Evolutionary conservation across 108 stramenopile species (phyloP).

Genomic region (Skeletonema tropicum): DNA sequence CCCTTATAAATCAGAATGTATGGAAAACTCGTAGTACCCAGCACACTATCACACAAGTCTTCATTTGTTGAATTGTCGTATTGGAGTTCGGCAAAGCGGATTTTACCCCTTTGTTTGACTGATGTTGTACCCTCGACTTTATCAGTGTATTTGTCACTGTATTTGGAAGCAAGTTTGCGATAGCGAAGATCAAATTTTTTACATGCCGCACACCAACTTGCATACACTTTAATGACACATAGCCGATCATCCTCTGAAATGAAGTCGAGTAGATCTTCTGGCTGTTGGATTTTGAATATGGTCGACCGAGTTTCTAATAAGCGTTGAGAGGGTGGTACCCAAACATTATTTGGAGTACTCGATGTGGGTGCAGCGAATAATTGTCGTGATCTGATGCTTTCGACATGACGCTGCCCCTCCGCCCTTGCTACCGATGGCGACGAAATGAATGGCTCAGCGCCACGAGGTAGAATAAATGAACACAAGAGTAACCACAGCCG

Average conservation of each 20-base stretch:
- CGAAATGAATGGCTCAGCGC: no score
- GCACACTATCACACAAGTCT: background rate
- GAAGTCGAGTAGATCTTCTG: background rate
- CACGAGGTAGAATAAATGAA: no score
- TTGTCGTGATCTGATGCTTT: no score
- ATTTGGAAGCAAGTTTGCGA: slow-evolving; percentile 14
- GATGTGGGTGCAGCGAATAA: no score
- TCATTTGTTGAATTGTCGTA: background rate
- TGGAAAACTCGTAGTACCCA: background rate
- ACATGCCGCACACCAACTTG: slow-evolving; percentile 6
- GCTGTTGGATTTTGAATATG: background rate
- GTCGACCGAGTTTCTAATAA: background rate
- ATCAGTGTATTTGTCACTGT: background rate
- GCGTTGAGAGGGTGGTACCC: background rate
- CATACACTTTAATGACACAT: slow-evolving; percentile 6
- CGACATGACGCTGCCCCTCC: no score
- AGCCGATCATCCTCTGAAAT: slow-evolving; percentile 6
- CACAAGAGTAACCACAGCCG: no score
- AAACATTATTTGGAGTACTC: background rate
- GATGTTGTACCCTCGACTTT: background rate
- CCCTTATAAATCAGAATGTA: slow-evolving; percentile 22
- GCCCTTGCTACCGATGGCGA: no score
- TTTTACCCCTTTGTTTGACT: background rate
- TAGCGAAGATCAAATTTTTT: slow-evolving; percentile 8
- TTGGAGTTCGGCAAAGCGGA: background rate